A percentile compares a stretch with the other conserved stretches of the same genome.
These are phyloP conservation scores for Lepidium africanum DNA, from an alignment of 345 rosid genomes.

Conservation along the genomic window DNA sequence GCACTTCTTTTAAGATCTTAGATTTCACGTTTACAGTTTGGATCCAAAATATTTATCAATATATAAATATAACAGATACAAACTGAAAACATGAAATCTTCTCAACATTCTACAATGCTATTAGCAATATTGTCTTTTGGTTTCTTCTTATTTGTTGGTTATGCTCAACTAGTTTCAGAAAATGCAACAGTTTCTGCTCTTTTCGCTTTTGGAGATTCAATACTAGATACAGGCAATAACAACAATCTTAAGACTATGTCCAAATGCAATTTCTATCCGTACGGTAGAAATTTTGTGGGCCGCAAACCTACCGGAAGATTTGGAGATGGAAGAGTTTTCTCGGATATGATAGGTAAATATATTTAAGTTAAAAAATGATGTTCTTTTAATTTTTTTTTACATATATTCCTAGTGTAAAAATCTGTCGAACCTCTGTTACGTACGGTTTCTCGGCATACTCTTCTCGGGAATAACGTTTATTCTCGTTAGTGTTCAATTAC, in stretches of 20 bases:
- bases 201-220: constrained; percentile 45
- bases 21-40: not conserved
- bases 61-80: not conserved
- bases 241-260: constrained; percentile 18
- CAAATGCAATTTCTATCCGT: constrained; percentile 43
- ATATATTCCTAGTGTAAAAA: no score
- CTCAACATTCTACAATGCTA: not conserved
- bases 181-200: not conserved
- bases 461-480: no score
- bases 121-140: not conserved
- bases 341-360: constrained; percentile 38
- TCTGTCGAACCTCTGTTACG: no score
- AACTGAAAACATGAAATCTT: not conserved
- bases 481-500: no score
- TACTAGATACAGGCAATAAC: constrained; percentile 52
- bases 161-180: not conserved
- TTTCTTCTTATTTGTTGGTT: not conserved
- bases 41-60: not conserved
- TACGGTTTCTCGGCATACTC: no score
- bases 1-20: not conserved
- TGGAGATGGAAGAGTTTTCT: constrained; percentile 43
- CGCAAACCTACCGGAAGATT: constrained; percentile 46
- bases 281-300: constrained; percentile 42
- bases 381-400: not conserved
- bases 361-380: not conserved